phyloP scores from a whole-genome alignment of 495 filamentous ascomycete genomes.

The Durotheca rogersii region DNA sequence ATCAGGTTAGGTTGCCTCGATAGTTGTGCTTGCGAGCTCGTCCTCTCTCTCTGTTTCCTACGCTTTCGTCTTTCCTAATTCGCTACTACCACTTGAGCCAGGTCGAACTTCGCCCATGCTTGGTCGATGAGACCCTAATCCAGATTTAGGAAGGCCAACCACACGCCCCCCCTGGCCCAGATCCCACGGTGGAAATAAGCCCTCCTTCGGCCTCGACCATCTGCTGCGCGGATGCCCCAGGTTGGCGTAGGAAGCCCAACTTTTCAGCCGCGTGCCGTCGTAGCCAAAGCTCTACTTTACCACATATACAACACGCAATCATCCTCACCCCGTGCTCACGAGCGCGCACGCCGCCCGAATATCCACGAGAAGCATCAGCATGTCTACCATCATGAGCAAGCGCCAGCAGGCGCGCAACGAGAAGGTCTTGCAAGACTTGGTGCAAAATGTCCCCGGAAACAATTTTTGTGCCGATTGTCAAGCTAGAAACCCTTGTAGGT shows the following conservation, averaged over 20 bases:
- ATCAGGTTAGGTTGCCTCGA: background rate
- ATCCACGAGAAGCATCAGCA: conserved; percentile 33
- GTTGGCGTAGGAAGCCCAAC: conserved; percentile 12
- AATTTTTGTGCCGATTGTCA: conserved; percentile 92
- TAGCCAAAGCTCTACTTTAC: conserved; percentile 5
- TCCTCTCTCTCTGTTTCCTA: conserved; percentile 5
- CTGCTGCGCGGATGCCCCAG: conserved; percentile 15
- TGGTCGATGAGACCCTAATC: conserved; percentile 29
- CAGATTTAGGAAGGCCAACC: conserved; percentile 20
- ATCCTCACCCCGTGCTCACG: conserved; percentile 18
- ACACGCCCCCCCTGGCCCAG: conserved; percentile 28
- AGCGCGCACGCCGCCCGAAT: conserved; percentile 3
- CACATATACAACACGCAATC: background rate
- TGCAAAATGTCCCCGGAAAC: conserved; percentile 85
- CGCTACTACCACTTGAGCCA: background rate
- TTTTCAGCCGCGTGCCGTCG: conserved; percentile 21
- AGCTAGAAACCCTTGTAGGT: conserved; percentile 86
- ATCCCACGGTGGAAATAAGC: conserved; percentile 19
- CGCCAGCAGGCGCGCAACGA: conserved; percentile 97
- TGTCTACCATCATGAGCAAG: conserved; percentile 67
- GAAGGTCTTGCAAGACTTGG: conserved; percentile 83
- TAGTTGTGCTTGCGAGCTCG: background rate
- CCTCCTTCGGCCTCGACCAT: conserved; percentile 19
- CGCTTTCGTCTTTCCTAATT: background rate
- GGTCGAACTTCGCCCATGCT: conserved; percentile 5